phyloP scores from a whole-genome alignment of 2,329 filamentous ascomycete species.

The Aspergillus terreus region DNA sequence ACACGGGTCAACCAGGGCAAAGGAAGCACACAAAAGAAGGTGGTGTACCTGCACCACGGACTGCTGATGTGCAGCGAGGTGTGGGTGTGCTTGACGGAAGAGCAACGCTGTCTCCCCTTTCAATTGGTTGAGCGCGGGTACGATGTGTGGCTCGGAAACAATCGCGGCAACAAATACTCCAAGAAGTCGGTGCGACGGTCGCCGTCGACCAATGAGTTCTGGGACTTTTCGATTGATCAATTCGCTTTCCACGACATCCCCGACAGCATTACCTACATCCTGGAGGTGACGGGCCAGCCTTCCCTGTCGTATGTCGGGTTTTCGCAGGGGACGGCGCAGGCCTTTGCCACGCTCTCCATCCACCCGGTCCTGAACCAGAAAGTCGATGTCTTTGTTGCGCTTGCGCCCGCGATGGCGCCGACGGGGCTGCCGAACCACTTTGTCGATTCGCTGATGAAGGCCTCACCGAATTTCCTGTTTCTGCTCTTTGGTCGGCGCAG shows the following conservation, averaged over 20 bases:
- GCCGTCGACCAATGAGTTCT: slow-evolving; percentile 74
- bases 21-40: slow-evolving; percentile 69
- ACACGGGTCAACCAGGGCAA: slow-evolving; percentile 66
- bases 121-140: slow-evolving; percentile 85
- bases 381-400: slow-evolving; percentile 91
- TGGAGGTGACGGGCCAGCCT: slow-evolving; percentile 74
- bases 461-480: slow-evolving; percentile 87
- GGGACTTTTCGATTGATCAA: slow-evolving; percentile 98
- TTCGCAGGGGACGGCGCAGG: slow-evolving; percentile 93
- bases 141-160: slow-evolving; percentile 97
- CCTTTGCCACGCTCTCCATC: slow-evolving; percentile 88
- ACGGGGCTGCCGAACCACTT: slow-evolving; percentile 85
- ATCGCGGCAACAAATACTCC: slow-evolving; percentile 97
- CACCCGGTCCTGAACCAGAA: slow-evolving; percentile 89
- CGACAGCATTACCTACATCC: slow-evolving; percentile 86
- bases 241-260: slow-evolving; percentile 98
- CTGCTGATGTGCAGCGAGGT: slow-evolving; percentile 99
- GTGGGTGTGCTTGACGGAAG: slow-evolving; percentile 90
- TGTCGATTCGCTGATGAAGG: slow-evolving; percentile 88
- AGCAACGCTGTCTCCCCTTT: slow-evolving; percentile 82
- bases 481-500: slow-evolving; percentile 88
- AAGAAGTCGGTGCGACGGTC: slow-evolving; percentile 82
- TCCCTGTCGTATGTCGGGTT: slow-evolving; percentile 96
- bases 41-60: slow-evolving; percentile 92
- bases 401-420: slow-evolving; percentile 95